Percentiles rank a stretch among this genome's conserved stretches.
Evolutionary conservation across 257 asterid genomes (phyloP).

Genomic region (Ballota nigra): DNA sequence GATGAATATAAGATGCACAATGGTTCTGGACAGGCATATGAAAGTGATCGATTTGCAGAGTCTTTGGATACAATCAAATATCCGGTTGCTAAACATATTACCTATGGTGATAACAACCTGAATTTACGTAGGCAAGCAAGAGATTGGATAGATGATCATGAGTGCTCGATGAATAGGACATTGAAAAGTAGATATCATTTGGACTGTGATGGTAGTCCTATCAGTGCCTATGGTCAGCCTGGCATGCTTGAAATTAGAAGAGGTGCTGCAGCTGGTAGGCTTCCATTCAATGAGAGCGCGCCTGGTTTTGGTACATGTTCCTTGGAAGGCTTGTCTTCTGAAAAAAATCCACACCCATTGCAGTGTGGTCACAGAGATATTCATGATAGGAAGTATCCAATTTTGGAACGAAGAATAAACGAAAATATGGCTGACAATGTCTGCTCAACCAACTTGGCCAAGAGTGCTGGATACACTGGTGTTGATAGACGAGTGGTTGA

Average conservation of each 20-base stretch:
- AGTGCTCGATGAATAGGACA: constrained; percentile 31
- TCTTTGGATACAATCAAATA: constrained; percentile 24
- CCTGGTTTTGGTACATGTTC: constrained; percentile 24
- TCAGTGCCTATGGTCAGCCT: constrained; percentile 31
- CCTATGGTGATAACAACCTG: constrained; percentile 25
- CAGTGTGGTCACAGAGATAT: constrained; percentile 20
- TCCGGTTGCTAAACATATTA: constrained; percentile 18
- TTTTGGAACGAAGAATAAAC: constrained; percentile 24
- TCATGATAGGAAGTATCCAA: constrained; percentile 25
- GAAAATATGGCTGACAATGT: constrained; percentile 21
- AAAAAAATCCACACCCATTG: constrained; percentile 17
- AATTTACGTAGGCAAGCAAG: constrained; percentile 30
- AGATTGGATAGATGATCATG: constrained; percentile 28
- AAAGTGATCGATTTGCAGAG: constrained; percentile 29
- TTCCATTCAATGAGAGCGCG: constrained; percentile 30
- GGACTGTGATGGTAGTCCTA: constrained; percentile 26
- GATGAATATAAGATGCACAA: constrained; percentile 27
- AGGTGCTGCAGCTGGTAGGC: constrained; percentile 30
- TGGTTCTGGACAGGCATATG: constrained; percentile 26
- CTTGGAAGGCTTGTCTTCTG: constrained; percentile 26
- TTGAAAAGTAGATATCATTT: constrained; percentile 28
- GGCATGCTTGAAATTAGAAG: constrained; percentile 26
- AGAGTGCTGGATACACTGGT: constrained; percentile 20
- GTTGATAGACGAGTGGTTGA: constrained; percentile 28
- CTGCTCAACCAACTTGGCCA: constrained; percentile 27